Percentiles rank a stretch among this genome's conserved stretches.
Evolutionary conservation across 306 rosid species (phyloP).

Genomic region (Gleditsia sinensis): DNA sequence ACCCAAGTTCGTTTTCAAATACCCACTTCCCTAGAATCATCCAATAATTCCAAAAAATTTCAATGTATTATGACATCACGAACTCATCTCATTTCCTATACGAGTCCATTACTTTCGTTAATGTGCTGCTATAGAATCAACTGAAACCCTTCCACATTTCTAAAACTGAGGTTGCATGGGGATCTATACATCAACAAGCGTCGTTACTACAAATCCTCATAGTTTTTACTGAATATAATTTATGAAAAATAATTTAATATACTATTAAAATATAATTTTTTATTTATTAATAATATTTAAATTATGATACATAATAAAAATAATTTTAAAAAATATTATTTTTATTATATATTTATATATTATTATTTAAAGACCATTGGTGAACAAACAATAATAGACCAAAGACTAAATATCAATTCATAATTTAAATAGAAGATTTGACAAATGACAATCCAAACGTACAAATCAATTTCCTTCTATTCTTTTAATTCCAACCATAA

Average conservation of each 20-base stretch:
- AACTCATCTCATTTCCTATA: background rate
- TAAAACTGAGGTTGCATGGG: background rate
- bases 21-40: slow-evolving; percentile 4
- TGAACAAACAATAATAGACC: too few species aligned
- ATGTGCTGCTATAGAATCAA: background rate
- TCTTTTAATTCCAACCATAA: background rate
- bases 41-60: background rate
- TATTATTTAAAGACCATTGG: too few species aligned
- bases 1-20: slow-evolving; percentile 20
- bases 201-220: background rate
- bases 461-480: background rate
- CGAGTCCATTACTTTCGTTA: background rate
- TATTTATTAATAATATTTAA: too few species aligned
- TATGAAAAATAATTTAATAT: too few species aligned
- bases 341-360: too few species aligned
- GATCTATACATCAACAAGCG: background rate
- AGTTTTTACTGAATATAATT: background rate
- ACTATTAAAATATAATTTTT: too few species aligned
- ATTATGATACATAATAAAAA: too few species aligned
- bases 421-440: background rate
- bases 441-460: background rate
- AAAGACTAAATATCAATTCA: too few species aligned
- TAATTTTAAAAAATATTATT: too few species aligned
- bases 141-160: background rate
- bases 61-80: slow-evolving; percentile 24